These are phyloP conservation scores for Capniomyces stellatus DNA, from an alignment of 371 early-diverging fungal genomes.

Conservation along the genomic window DNA sequence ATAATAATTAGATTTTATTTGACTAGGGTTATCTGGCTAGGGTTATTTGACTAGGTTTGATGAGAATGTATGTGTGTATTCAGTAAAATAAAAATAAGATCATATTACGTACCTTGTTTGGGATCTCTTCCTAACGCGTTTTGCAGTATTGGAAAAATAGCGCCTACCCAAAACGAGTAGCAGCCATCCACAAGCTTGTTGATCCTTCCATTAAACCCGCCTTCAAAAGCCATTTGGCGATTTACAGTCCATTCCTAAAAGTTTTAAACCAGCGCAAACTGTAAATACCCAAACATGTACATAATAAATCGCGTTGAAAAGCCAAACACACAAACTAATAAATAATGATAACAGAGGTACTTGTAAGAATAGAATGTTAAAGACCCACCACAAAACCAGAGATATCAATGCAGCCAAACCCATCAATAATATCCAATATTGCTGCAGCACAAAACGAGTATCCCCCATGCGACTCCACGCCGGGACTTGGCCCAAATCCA, in stretches of 20 bases:
- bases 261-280: too few species aligned
- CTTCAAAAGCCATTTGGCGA: constrained; percentile 78
- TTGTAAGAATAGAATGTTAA: too few species aligned
- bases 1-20: not conserved
- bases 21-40: not conserved
- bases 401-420: constrained; percentile 36
- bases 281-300: too few species aligned
- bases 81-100: not conserved
- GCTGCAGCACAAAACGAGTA: constrained; percentile 92
- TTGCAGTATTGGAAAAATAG: constrained; percentile 55
- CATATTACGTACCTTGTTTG: not conserved
- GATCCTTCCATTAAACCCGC: constrained; percentile 91
- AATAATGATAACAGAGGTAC: too few species aligned
- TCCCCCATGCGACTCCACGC: constrained; percentile 93
- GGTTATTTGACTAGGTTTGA: not conserved
- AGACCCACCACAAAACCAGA: constrained; percentile 36
- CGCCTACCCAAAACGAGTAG: constrained; percentile 95
- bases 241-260: constrained; percentile 47
- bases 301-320: too few species aligned
- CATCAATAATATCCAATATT: constrained; percentile 58
- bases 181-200: constrained; percentile 97
- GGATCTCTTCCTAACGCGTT: constrained; percentile 15
- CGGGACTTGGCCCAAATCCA: constrained; percentile 74
- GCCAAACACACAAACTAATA: too few species aligned
- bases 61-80: too few species aligned